Percentiles rank a stretch among this genome's conserved stretches.
phyloP scores from a whole-genome alignment of 148 eudicot species.

The Diospyros kaki region DNA sequence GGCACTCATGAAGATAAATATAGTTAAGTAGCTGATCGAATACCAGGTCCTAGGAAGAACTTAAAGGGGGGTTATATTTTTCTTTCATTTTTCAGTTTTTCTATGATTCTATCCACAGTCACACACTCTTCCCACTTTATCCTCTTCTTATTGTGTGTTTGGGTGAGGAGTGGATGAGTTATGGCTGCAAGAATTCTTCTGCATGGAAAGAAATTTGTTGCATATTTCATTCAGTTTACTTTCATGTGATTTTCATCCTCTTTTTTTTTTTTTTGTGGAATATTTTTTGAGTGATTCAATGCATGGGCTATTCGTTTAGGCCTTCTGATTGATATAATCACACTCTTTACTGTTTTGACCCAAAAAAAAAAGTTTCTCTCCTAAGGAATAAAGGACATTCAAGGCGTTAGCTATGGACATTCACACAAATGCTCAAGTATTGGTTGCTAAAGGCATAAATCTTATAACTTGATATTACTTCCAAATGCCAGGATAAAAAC shows the following conservation, averaged over 20 bases:
- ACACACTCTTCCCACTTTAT: too few relatives aligned
- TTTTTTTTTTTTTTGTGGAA: too few relatives aligned
- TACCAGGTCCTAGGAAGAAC: neutral
- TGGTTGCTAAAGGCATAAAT: neutral
- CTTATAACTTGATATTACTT: neutral
- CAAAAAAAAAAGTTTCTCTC: neutral
- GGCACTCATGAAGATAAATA: neutral
- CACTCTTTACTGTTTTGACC: too few relatives aligned
- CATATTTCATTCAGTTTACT: too few relatives aligned
- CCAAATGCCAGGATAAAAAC: neutral
- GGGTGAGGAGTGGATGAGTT: neutral
- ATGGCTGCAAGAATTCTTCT: neutral
- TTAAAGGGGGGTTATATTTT: neutral
- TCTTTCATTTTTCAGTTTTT: neutral
- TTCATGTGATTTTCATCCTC: too few relatives aligned
- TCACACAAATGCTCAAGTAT: neutral
- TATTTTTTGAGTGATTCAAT: too few relatives aligned
- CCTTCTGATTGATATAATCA: too few relatives aligned
- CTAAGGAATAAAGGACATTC: neutral
- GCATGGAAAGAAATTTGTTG: too few relatives aligned
- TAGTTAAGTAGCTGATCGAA: neutral
- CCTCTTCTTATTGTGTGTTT: neutral
- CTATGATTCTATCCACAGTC: too few relatives aligned
- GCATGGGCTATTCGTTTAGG: too few relatives aligned
- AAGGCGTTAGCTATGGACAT: neutral